A percentile compares a stretch with the other conserved stretches of the same genome.
These are phyloP conservation scores for Fagopyrum esculentum DNA, from an alignment of 148 eudicot genomes.

Conservation along the genomic window DNA sequence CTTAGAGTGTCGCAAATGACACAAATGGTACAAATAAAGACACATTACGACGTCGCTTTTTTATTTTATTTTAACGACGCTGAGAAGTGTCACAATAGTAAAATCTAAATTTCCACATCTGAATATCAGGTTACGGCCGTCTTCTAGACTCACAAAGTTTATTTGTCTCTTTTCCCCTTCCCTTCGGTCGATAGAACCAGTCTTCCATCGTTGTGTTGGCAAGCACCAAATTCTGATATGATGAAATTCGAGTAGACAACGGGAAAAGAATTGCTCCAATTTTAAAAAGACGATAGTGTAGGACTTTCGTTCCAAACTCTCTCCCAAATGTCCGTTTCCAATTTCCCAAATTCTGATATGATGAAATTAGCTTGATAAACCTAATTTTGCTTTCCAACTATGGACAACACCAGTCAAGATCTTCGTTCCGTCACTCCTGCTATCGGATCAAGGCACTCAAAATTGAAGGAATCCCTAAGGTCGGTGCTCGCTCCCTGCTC, in stretches of 20 bases:
- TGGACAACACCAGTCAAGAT: conserved; percentile 24
- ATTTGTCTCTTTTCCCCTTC: no score
- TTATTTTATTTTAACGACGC: no score
- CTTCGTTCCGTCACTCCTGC: conserved; percentile 10
- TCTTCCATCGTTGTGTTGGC: no score
- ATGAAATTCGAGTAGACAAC: not conserved
- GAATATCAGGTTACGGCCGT: no score
- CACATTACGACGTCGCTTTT: no score
- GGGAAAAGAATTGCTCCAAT: not conserved
- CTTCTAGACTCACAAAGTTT: no score
- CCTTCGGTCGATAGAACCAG: no score
- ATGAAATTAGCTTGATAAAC: not conserved
- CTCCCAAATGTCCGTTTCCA: not conserved
- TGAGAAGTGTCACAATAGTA: no score
- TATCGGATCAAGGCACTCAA: conserved; percentile 32
- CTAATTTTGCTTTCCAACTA: conserved; percentile 5
- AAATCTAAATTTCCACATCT: no score
- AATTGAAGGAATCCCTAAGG: conserved; percentile 55
- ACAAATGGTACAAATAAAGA: no score
- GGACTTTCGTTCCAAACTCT: not conserved
- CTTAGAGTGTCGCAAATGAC: no score
- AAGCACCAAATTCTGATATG: no score
- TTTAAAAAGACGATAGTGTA: not conserved
- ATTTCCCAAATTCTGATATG: not conserved
- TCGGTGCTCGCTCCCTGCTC: conserved; percentile 38